Conservation (phyloP, 1,284 basidiomycete genomes). For the Trichosporon ovoides region DNA sequence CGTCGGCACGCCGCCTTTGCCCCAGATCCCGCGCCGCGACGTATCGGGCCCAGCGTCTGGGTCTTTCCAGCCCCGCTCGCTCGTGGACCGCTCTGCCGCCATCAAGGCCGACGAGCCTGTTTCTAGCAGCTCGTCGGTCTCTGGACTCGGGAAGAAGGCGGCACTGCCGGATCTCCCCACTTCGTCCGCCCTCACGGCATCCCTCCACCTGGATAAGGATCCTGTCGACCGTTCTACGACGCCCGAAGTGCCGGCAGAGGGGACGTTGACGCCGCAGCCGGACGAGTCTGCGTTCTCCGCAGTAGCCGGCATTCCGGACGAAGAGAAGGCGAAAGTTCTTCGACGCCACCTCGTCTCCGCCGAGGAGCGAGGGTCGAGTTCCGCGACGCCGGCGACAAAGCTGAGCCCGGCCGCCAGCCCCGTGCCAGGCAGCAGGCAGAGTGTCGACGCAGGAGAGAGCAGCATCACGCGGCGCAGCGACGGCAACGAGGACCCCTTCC, state of each 20-base stretch:
- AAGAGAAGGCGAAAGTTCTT: slow-evolving; percentile 76
- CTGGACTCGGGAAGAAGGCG: slow-evolving; percentile 10
- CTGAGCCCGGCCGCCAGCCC: slow-evolving; percentile 9
- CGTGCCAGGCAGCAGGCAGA: slow-evolving; percentile 9
- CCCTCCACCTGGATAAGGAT: background rate
- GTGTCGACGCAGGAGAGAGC: slow-evolving; percentile 16
- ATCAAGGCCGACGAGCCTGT: background rate
- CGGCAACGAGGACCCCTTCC: slow-evolving; percentile 60
- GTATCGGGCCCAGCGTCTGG: background rate
- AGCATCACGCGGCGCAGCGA: slow-evolving; percentile 10
- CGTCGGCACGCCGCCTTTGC: slow-evolving; percentile 13
- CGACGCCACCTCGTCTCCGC: slow-evolving; percentile 71
- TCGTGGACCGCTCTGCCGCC: background rate
- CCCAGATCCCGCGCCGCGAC: slow-evolving; percentile 14
- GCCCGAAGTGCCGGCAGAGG: background rate
- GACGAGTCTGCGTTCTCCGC: slow-evolving; percentile 38
- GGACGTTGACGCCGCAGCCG: slow-evolving; percentile 6
- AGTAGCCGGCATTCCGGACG: slow-evolving; percentile 53
- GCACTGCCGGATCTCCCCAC: background rate
- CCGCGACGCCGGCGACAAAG: slow-evolving; percentile 2
- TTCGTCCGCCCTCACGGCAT: slow-evolving; percentile 14
- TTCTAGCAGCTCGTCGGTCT: background rate
- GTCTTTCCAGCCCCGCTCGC: slow-evolving; percentile 11
- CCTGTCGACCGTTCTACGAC: background rate
- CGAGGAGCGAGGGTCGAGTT: slow-evolving; percentile 55